Evolutionary conservation across 2,329 filamentous ascomycete species (phyloP).

Genomic region (Ramichloridium luteum): DNA sequence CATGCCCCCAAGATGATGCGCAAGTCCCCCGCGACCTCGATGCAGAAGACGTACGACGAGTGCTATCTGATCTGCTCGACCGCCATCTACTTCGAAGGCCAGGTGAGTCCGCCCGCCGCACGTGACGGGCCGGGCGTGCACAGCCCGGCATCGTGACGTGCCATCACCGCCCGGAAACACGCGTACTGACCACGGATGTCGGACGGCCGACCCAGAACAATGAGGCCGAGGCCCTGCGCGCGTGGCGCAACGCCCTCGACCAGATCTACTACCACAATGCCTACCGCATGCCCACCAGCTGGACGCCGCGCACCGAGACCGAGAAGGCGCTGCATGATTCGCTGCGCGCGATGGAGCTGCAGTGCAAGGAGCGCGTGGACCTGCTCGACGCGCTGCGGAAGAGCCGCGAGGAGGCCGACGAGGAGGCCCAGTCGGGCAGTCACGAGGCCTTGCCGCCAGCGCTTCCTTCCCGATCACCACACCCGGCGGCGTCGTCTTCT

Average conservation of each 20-base stretch:
- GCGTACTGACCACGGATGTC: neutral
- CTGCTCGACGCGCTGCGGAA: constrained; percentile 68
- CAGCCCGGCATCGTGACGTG: constrained; percentile 2
- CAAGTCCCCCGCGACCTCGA: constrained; percentile 53
- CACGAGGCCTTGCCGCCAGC: too few relatives aligned
- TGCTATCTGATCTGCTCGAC: constrained; percentile 91
- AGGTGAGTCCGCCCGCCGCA: too few relatives aligned
- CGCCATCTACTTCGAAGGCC: constrained; percentile 87
- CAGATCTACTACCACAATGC: constrained; percentile 80
- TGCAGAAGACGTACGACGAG: constrained; percentile 97
- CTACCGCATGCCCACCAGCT: constrained; percentile 57
- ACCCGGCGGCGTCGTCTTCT: constrained; percentile 1
- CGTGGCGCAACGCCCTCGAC: constrained; percentile 79
- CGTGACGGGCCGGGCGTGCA: too few relatives aligned
- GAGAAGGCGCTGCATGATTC: constrained; percentile 75
- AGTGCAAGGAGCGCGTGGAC: constrained; percentile 88
- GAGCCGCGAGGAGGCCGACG: constrained; percentile 44
- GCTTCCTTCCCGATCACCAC: neutral
- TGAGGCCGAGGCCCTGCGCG: constrained; percentile 77
- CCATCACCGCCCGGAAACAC: too few relatives aligned
- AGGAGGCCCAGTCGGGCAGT: constrained; percentile 22
- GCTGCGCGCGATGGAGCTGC: constrained; percentile 68
- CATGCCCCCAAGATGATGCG: constrained; percentile 16
- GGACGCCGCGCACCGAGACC: constrained; percentile 63
- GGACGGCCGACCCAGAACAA: constrained; percentile 53